These are phyloP conservation scores for Auriscalpium orientale DNA, from an alignment of 768 basidiomycete species.

Conservation along the genomic window DNA sequence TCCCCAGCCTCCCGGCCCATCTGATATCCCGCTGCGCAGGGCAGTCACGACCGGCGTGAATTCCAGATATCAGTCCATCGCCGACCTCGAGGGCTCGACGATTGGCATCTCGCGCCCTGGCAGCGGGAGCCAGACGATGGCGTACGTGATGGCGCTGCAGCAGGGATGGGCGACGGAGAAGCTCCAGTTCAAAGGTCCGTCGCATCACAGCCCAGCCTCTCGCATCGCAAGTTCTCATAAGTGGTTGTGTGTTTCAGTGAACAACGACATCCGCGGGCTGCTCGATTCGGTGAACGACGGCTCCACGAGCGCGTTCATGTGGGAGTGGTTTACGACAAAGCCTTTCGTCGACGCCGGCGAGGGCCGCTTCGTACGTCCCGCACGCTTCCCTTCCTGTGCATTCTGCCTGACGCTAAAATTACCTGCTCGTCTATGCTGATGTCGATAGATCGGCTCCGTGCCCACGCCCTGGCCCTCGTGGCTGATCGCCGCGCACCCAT, in stretches of 20 bases:
- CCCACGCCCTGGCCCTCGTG: conserved; percentile 97
- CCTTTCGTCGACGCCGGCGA: conserved; percentile 75
- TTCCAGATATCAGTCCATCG: conserved; percentile 59
- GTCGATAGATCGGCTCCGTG: conserved; percentile 67
- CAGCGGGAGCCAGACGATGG: conserved; percentile 93
- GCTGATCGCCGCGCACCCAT: conserved; percentile 84
- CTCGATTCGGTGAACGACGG: conserved; percentile 85
- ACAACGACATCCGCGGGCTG: conserved; percentile 74
- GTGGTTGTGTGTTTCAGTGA: conserved; percentile 37
- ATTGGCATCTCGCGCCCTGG: conserved; percentile 87
- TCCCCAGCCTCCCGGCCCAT: neutral
- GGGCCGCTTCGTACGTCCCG: conserved; percentile 67
- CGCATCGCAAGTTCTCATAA: neutral
- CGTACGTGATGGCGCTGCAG: conserved; percentile 86
- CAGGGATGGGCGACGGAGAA: conserved; percentile 67
- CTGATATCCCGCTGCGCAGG: conserved; percentile 35
- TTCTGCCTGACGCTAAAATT: neutral
- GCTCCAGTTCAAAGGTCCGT: conserved; percentile 64
- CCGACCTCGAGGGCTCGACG: conserved; percentile 71
- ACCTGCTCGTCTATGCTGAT: neutral
- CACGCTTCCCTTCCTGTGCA: neutral
- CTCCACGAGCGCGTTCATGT: conserved; percentile 86
- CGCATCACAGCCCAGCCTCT: neutral
- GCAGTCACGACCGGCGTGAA: conserved; percentile 86
- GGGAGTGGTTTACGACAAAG: conserved; percentile 90